These are phyloP conservation scores for Raffaelea albimanens DNA, from an alignment of 2,329 filamentous ascomycete species.

Conservation along the genomic window DNA sequence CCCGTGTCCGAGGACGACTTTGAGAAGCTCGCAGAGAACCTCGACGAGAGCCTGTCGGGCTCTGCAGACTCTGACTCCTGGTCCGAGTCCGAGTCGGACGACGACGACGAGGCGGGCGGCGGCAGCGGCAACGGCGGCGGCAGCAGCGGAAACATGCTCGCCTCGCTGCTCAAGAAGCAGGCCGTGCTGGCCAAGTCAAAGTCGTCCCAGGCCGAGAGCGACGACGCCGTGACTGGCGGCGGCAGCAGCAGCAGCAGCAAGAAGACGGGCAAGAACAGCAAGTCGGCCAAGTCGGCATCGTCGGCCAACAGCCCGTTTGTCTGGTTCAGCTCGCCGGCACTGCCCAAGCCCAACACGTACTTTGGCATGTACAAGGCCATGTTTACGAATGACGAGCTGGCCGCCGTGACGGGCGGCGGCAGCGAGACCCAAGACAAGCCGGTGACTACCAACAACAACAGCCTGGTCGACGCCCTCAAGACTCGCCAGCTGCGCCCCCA, in stretches of 20 bases:
- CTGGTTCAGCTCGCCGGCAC: conserved; percentile 71
- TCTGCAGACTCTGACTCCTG: too few relatives aligned
- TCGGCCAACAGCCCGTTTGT: conserved; percentile 36
- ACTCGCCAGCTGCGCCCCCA: conserved; percentile 69
- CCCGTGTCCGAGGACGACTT: conserved; percentile 76
- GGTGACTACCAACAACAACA: conserved; percentile 23
- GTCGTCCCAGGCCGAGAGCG: conserved; percentile 7
- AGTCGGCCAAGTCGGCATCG: conserved; percentile 47
- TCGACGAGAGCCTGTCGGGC: conserved; percentile 89
- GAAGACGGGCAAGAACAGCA: conserved; percentile 22
- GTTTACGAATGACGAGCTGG: conserved; percentile 61
- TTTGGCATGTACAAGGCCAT: conserved; percentile 81
- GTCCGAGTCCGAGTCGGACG: conserved; percentile 55
- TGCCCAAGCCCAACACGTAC: conserved; percentile 64
- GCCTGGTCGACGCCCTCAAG: conserved; percentile 57
- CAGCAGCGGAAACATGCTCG: conserved; percentile 49
- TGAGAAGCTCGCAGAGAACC: conserved; percentile 70
- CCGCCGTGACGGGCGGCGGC: background rate
- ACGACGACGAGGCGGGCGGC: conserved; percentile 22
- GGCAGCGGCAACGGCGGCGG: conserved; percentile 7
- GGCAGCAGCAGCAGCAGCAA: background rate
- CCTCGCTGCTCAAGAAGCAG: conserved; percentile 71
- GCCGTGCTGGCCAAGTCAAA: conserved; percentile 57
- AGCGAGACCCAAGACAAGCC: conserved; percentile 14
- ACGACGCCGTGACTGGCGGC: conserved; percentile 29